A percentile compares a stretch with the other conserved stretches of the same genome.
Evolutionary conservation across 140 eudicot genomes (phyloP).

Genomic region (Cichorium intybus): DNA sequence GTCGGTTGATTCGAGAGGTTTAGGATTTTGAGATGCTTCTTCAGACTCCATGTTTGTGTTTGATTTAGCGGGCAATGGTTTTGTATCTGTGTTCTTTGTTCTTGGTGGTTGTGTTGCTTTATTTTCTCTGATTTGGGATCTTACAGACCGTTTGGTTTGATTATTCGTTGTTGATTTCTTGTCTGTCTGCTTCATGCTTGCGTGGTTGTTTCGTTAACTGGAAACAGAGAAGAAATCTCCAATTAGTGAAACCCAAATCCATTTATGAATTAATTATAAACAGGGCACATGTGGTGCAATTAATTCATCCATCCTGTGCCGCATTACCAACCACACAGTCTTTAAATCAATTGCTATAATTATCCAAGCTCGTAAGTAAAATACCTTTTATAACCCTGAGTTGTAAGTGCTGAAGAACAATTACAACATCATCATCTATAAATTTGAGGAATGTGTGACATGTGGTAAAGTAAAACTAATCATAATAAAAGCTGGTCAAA

Average conservation of each 20-base stretch:
- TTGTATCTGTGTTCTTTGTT: conserved; percentile 36
- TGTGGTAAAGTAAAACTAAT: not conserved
- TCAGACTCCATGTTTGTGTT: conserved; percentile 33
- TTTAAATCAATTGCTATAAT: conserved; percentile 12
- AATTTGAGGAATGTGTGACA: not conserved
- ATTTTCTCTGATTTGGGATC: conserved; percentile 45
- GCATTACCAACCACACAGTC: conserved; percentile 31
- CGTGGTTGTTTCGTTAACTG: conserved; percentile 29
- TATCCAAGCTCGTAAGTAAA: conserved; percentile 10
- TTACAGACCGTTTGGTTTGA: conserved; percentile 46
- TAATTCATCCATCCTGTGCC: conserved; percentile 12
- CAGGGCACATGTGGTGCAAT: conserved; percentile 24
- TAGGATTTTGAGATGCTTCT: conserved; percentile 29
- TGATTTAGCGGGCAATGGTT: conserved; percentile 21
- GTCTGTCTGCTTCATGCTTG: conserved; percentile 60
- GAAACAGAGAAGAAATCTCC: conserved; percentile 11
- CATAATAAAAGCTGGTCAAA: not conserved
- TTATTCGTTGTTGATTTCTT: conserved; percentile 44
- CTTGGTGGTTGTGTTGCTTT: conserved; percentile 35
- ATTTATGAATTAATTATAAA: not conserved
- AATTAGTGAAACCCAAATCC: not conserved
- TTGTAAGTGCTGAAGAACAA: not conserved
- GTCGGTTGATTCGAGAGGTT: conserved; percentile 32
- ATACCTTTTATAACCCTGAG: conserved; percentile 21
- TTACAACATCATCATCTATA: no score